Base-by-base conservation (phyloP, 2,329 filamentous ascomycete genomes). In the Phaeosphaeriaceae sp. region DNA sequence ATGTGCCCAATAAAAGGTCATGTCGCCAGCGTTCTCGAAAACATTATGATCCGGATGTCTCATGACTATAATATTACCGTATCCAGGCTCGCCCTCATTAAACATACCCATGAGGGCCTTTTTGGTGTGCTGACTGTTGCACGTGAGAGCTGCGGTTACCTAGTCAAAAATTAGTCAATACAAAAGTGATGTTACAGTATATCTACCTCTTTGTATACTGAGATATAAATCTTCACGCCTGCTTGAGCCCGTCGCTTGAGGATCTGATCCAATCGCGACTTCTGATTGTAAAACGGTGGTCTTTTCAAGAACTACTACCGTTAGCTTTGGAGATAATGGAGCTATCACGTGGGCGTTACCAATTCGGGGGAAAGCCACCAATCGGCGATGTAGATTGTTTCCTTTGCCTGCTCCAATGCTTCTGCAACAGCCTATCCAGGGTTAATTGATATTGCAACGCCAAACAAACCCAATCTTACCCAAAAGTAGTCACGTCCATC, bases 1-100 rank as follows among this genome's bases (percentile, higher is more conserved):
- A 70, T 99, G 94, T 0, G 94, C 94, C 85, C 93, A 97, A 77
- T 96, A 97, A 67, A 97, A 91, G 0, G 92, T 97, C 90, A 96
- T 95, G 63, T 97, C 93, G 23, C 89, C 89, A 2, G 88, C 89
- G 65, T 97, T 97, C 64, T 97, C 92, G 42, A 97, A 85, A 2
- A 96, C 83, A 58, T 97, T 97, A 76, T 97, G 93, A 71, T 97
- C 93, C 0, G 93, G 93, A 74, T 97, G 93, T 23, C 93, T 85
- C 84, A 95, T 88, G 42, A 96, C 80, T 29, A 80, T 83, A 68
- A 99, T 97, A 69, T 97, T 97, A 39, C 90, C 91, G 70, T 92
- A 80, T 1, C 93, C 94, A 0, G 87, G 88, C 0, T 82, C 82
- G 6, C 92, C 93, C 67, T 93, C 81, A 0, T 92, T 90, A 62